phyloP scores from a whole-genome alignment of 1,284 basidiomycete genomes.

The Leccinum proliferum region DNA sequence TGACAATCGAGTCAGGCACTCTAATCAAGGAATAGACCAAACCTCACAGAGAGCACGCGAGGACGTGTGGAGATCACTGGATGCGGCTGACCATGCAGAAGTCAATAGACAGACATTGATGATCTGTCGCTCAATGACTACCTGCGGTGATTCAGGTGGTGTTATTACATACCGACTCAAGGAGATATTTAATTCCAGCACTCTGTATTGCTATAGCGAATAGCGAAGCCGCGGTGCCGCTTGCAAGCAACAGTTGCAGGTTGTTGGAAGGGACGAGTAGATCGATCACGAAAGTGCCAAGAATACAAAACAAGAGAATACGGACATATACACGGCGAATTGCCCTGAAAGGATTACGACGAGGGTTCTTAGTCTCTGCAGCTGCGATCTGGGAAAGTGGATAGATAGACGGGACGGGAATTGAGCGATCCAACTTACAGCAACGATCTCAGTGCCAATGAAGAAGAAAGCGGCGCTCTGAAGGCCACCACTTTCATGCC shows the following conservation, averaged over 20 bases:
- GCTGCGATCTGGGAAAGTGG: constrained; percentile 48
- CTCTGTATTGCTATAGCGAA: constrained; percentile 64
- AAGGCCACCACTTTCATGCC: constrained; percentile 35
- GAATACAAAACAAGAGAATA: constrained; percentile 62
- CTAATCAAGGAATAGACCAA: not conserved
- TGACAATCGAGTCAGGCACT: constrained; percentile 22
- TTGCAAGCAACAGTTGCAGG: constrained; percentile 35
- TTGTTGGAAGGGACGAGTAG: constrained; percentile 59
- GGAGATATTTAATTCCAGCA: constrained; percentile 60
- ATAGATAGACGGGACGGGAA: not conserved
- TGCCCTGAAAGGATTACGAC: constrained; percentile 50
- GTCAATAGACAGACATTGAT: constrained; percentile 86
- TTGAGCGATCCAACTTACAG: constrained; percentile 40
- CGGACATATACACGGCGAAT: constrained; percentile 68
- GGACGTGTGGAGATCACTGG: constrained; percentile 77
- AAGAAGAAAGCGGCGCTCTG: constrained; percentile 66
- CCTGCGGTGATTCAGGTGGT: not conserved
- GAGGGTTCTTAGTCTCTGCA: constrained; percentile 50
- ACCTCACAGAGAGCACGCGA: constrained; percentile 74
- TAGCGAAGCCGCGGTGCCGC: constrained; percentile 52
- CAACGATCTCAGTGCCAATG: constrained; percentile 74
- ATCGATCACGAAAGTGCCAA: constrained; percentile 47
- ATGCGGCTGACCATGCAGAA: constrained; percentile 84
- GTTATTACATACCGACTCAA: constrained; percentile 32
- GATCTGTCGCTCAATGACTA: constrained; percentile 41